phyloP scores from a whole-genome alignment of 2,329 filamentous ascomycete species.

The Aureobasidium uvarum region DNA sequence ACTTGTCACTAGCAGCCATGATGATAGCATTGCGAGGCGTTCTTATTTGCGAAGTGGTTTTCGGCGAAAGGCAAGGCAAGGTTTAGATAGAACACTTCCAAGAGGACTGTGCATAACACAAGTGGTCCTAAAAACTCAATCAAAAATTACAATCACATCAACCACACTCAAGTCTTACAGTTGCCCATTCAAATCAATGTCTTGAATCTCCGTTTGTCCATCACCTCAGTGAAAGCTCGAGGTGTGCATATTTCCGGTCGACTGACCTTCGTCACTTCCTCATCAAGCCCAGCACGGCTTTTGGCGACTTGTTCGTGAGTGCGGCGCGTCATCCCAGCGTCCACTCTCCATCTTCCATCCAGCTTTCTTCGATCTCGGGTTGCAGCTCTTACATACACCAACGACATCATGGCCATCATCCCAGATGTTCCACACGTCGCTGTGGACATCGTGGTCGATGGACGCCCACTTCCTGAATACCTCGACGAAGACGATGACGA shows the following conservation, averaged over 20 bases:
- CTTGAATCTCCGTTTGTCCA: not conserved
- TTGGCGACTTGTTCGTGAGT: not conserved
- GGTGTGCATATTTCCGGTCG: not conserved
- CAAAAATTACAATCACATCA: conserved; percentile 13
- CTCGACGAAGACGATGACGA: conserved; percentile 27
- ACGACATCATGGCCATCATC: conserved; percentile 30
- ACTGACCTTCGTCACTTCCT: not conserved
- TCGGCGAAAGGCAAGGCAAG: conserved; percentile 18
- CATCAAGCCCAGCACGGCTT: not conserved
- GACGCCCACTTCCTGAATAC: conserved; percentile 30
- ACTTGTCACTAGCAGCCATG: conserved; percentile 17
- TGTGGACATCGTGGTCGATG: conserved; percentile 29
- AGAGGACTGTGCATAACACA: conserved; percentile 16
- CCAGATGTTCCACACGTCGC: conserved; percentile 30
- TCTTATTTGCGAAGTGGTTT: conserved; percentile 21
- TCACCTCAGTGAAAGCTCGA: too few relatives aligned
- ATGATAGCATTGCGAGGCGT: conserved; percentile 23
- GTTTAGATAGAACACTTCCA: conserved; percentile 10
- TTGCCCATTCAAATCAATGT: not conserved
- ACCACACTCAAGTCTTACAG: not conserved
- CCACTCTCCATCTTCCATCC: not conserved
- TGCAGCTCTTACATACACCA: not conserved
- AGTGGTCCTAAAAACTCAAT: conserved; percentile 1
- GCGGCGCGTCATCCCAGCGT: not conserved
- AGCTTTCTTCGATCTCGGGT: not conserved